Base-by-base conservation (phyloP, 148 eudicot genomes). In the Chenopodium suecicum region DNA sequence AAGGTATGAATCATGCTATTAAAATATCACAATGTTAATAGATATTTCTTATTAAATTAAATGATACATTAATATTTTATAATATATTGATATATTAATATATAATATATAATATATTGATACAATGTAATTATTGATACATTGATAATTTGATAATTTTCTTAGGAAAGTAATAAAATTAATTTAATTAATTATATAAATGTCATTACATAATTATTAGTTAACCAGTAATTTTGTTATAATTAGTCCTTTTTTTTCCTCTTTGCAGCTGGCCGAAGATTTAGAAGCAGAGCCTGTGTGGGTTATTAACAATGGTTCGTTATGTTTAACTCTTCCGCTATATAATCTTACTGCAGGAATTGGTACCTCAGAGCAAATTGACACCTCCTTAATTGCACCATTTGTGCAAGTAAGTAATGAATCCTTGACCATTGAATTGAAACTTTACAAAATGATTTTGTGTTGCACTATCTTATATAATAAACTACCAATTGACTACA, bases 301-400 rank as follows among this genome's bases (percentile, higher is more conserved):
- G 98, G 98, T 95, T 25, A 85, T 93, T 69, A 92, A 95, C 85
- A 91, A 81, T 82, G 98, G 98, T 95, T 86, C 32, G 75, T 37
- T 46, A 2, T 13, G 3, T 19, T 16, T 16, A 48, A 48, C 16
- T 54, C 19, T 56, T 56, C 62, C 20, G 3, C 22, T 56, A 4
- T 12, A 37, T 60, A 1, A 1, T 20, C 16, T 74, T 16, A 66
- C 29, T 41, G n/a, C 80, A 93, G 97, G 95, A 83, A 83, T 91
- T 63, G 83, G 92, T 77, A 79, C 17, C 56, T 11, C 27, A 0
- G 91, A 91, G 8, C 75, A 88, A 87, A 88, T 93, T 25, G 83
- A 88, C 62, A 84, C 86, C 50, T 54, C 85, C 37, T 78, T 78
- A 56, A 75, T 90, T 27, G 78, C 70, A 16, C 90, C 90, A 81